Conservation (phyloP, 306 rosid species). For the Nissolia schottii region DNA sequence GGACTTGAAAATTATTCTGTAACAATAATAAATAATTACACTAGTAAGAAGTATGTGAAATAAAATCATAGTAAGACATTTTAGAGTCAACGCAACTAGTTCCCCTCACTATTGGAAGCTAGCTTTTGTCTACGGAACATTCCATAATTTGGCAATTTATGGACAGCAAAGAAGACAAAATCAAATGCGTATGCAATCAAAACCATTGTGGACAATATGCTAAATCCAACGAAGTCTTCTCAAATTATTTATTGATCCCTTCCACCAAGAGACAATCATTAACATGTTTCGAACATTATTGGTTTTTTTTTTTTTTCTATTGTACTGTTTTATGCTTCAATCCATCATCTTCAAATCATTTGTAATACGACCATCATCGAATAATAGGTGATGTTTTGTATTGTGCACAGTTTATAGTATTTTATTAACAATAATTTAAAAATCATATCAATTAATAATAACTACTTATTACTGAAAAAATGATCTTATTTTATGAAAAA, state of each 20-base stretch:
- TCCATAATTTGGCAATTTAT: neutral
- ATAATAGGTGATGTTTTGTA: too few species aligned
- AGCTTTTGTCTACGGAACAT: constrained; percentile 40
- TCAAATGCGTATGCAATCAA: neutral
- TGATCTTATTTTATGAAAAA: neutral
- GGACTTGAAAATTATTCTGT: too few species aligned
- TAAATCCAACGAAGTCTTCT: neutral
- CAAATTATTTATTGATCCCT: neutral
- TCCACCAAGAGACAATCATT: neutral
- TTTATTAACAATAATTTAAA: neutral
- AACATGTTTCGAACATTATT: neutral
- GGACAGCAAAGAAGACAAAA: neutral
- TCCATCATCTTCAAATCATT: too few species aligned
- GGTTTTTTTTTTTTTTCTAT: neutral
- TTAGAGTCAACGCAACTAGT: constrained; percentile 51
- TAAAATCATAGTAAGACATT: neutral
- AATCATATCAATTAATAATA: neutral
- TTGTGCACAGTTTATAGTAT: too few species aligned
- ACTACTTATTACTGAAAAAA: too few species aligned
- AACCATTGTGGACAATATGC: constrained; percentile 52
- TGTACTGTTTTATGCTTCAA: neutral
- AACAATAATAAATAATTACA: too few species aligned
- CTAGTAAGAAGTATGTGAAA: too few species aligned
- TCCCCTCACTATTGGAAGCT: constrained; percentile 58
- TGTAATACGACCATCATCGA: too few species aligned